A percentile compares a stretch with the other conserved stretches of the same genome.
Evolutionary conservation across 192 early-diverging fungal species (phyloP).

Genomic region (Globomyces pollinis-pini): DNA sequence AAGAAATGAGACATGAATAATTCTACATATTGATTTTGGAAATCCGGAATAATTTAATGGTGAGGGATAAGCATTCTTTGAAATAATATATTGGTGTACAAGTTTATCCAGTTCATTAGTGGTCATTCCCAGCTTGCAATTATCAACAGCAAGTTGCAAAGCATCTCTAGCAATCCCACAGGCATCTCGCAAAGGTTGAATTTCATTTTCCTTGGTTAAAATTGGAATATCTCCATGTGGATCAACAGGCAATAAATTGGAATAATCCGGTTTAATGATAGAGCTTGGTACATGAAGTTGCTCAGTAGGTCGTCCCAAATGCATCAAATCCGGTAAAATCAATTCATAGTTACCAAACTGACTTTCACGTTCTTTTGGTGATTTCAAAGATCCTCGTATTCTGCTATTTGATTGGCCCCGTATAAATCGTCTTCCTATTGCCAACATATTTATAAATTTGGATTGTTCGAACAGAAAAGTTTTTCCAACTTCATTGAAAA

Average conservation of each 20-base stretch:
- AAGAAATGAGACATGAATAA: too few relatives aligned
- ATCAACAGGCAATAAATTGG: background rate
- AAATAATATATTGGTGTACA: background rate
- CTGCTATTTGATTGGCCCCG: too few relatives aligned
- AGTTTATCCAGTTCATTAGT: slow-evolving; percentile 3
- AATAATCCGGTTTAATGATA: background rate
- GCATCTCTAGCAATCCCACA: background rate
- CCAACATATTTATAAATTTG: too few relatives aligned
- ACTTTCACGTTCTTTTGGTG: background rate
- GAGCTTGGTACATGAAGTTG: background rate
- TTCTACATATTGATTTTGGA: slow-evolving; percentile 67
- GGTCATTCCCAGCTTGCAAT: background rate
- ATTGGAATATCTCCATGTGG: background rate
- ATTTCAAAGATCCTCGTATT: too few relatives aligned
- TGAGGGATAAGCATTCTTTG: slow-evolving; percentile 58
- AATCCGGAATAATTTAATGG: slow-evolving; percentile 73
- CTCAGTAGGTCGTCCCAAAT: background rate
- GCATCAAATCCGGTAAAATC: background rate
- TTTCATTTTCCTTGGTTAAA: background rate
- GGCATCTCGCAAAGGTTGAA: background rate
- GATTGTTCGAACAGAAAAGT: too few relatives aligned
- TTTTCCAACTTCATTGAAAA: too few relatives aligned
- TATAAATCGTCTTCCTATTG: too few relatives aligned
- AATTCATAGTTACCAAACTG: slow-evolving; percentile 6
- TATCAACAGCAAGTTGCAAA: background rate